phyloP scores from a whole-genome alignment of 1,284 basidiomycete species.

The Chondrostereum purpureum region DNA sequence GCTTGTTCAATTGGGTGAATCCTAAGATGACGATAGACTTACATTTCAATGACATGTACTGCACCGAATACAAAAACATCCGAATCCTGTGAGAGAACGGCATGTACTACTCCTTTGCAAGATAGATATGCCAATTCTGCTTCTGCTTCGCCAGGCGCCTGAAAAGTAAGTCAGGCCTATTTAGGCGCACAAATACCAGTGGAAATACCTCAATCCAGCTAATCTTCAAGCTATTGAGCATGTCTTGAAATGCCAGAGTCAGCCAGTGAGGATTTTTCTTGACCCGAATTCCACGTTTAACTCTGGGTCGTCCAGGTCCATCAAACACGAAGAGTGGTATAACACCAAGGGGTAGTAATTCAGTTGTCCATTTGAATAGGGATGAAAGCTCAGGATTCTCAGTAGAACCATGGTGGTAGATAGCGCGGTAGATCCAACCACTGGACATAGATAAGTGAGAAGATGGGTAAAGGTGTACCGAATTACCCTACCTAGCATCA shows the following conservation, averaged over 20 bases:
- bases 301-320: conserved; percentile 16
- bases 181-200: no score
- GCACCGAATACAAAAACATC: conserved; percentile 18
- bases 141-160: conserved; percentile 20
- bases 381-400: conserved; percentile 18
- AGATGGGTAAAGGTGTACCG: not conserved
- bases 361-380: conserved; percentile 16
- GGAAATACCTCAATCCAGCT: no score
- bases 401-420: conserved; percentile 11
- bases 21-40: conserved; percentile 10
- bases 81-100: conserved; percentile 17
- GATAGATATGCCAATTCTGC: conserved; percentile 16
- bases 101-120: not conserved
- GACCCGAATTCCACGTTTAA: conserved; percentile 18
- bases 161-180: not conserved
- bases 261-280: conserved; percentile 16
- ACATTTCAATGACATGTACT: conserved; percentile 6
- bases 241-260: conserved; percentile 9
- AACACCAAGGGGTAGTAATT: conserved; percentile 14
- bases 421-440: conserved; percentile 13
- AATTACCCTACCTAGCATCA: conserved; percentile 11
- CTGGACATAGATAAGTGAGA: conserved; percentile 10
- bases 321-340: conserved; percentile 22
- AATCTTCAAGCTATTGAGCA: conserved; percentile 21
- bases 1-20: no score